These are phyloP conservation scores for Acacia acuminata DNA, from an alignment of 306 rosid species.

Conservation along the genomic window DNA sequence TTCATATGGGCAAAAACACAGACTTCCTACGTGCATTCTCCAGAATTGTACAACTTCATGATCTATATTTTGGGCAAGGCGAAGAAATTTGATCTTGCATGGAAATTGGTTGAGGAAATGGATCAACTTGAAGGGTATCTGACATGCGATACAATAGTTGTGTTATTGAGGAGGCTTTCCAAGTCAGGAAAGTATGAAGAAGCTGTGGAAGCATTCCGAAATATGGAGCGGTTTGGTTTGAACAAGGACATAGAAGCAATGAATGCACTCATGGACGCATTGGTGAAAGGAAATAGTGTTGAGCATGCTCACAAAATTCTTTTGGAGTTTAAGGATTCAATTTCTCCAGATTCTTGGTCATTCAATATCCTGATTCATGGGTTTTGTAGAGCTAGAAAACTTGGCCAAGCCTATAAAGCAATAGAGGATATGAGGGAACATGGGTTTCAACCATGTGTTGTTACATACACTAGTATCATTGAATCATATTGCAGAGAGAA, in stretches of 20 bases:
- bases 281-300: conserved; percentile 63
- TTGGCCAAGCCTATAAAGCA: conserved; percentile 54
- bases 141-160: conserved; percentile 60
- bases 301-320: conserved; percentile 63
- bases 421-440: conserved; percentile 72
- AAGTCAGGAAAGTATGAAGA: conserved; percentile 49
- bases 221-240: conserved; percentile 49
- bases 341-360: conserved; percentile 43
- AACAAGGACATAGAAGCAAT: conserved; percentile 48
- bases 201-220: conserved; percentile 60
- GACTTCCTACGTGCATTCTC: conserved; percentile 65
- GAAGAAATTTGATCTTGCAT: conserved; percentile 49
- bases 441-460: conserved; percentile 58
- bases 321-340: conserved; percentile 52
- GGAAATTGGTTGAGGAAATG: conserved; percentile 80
- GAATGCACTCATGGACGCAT: conserved; percentile 65
- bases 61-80: conserved; percentile 67
- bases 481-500: conserved; percentile 60
- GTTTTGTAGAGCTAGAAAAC: conserved; percentile 66
- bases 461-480: conserved; percentile 59
- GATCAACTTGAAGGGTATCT: conserved; percentile 41
- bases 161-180: conserved; percentile 64
- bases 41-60: conserved; percentile 53
- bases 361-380: conserved; percentile 82
- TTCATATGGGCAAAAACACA: conserved; percentile 80